phyloP scores from a whole-genome alignment of 2,329 filamentous ascomycete genomes.

The Coniella lustricola region DNA sequence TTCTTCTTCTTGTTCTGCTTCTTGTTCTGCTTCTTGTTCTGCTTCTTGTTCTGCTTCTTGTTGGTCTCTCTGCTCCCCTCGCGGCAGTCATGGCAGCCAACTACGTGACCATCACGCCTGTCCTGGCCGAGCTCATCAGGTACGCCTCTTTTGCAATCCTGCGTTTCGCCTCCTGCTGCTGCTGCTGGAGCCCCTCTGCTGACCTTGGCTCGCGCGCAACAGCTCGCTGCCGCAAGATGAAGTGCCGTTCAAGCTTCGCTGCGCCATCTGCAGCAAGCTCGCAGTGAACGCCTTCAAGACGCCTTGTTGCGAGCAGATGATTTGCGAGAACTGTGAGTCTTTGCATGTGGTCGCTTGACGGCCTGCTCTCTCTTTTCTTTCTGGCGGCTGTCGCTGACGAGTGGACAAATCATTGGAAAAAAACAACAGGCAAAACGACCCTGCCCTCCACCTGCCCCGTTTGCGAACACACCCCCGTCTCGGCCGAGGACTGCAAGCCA shows the following conservation, averaged over 20 bases:
- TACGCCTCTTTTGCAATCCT: slow-evolving; percentile 23
- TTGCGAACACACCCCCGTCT: slow-evolving; percentile 86
- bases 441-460: slow-evolving; percentile 79
- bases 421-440: slow-evolving; percentile 59
- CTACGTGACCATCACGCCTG: slow-evolving; percentile 32
- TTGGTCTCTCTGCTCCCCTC: not conserved
- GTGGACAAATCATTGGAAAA: slow-evolving; percentile 2
- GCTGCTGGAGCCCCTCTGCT: not conserved
- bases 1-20: not conserved
- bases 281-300: slow-evolving; percentile 86
- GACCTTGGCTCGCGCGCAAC: slow-evolving; percentile 10
- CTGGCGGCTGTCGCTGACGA: slow-evolving; percentile 13
- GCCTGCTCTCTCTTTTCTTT: no score
- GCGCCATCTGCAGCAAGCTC: slow-evolving; percentile 85
- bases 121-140: slow-evolving; percentile 54
- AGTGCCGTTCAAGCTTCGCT: slow-evolving; percentile 93
- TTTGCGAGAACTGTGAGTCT: slow-evolving; percentile 74
- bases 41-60: not conserved
- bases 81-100: slow-evolving; percentile 18
- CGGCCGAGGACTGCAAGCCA: slow-evolving; percentile 76
- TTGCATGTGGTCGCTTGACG: no score
- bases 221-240: slow-evolving; percentile 75
- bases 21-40: not conserved
- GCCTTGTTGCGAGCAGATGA: slow-evolving; percentile 90
- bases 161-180: not conserved